phyloP scores from a whole-genome alignment of 2,329 filamentous ascomycete species.

The Fonsecaea monophora region DNA sequence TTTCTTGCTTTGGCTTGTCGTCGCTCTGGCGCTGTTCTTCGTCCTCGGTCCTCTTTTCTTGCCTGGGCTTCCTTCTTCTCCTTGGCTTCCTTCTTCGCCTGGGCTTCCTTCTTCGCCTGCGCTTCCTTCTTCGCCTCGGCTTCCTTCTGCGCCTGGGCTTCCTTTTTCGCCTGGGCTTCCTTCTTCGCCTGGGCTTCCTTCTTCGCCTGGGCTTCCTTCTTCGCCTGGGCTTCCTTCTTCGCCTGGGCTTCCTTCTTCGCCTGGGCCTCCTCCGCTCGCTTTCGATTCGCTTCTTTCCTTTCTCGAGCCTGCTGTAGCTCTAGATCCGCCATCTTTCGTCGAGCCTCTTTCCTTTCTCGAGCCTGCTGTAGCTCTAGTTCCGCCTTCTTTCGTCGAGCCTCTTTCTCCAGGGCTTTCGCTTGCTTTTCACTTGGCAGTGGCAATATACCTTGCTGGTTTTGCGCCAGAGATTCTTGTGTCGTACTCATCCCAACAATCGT shows the following conservation, averaged over 20 bases:
- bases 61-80: no score
- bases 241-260: neutral
- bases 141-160: no score
- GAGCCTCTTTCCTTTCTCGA: neutral
- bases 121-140: no score
- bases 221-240: slow-evolving; percentile 4
- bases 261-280: slow-evolving; percentile 4
- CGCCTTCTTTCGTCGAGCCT: neutral
- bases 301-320: neutral
- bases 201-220: slow-evolving; percentile 1
- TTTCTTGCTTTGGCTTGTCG: no score
- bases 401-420: slow-evolving; percentile 2
- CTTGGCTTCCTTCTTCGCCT: no score
- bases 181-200: neutral
- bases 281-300: slow-evolving; percentile 9
- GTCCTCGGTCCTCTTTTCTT: no score
- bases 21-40: no score
- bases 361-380: slow-evolving; percentile 5
- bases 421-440: neutral
- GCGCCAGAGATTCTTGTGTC: neutral
- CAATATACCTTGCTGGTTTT: neutral
- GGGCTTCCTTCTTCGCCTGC: no score
- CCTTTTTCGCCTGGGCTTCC: no score
- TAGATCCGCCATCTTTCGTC: neutral
- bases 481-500: neutral